phyloP scores from a whole-genome alignment of 2,329 filamentous ascomycete species.

The Xylogone sp. region DNA sequence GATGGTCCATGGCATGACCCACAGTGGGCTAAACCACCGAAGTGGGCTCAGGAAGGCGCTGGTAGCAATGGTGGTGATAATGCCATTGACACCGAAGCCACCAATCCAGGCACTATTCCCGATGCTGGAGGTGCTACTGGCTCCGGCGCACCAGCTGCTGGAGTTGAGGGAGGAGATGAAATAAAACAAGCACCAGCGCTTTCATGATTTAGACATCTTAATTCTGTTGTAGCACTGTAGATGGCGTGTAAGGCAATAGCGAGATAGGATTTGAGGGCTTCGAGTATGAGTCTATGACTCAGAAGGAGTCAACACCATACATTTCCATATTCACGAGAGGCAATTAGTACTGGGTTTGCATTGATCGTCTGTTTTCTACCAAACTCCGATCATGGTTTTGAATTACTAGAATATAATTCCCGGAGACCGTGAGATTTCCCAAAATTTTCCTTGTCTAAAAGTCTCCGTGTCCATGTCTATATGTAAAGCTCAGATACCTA shows the following conservation, averaged over 20 bases:
- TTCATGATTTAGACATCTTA: not conserved
- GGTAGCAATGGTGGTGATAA: no score
- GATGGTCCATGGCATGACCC: conserved; percentile 83
- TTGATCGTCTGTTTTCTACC: not conserved
- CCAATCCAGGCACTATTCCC: conserved; percentile 18
- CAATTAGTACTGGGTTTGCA: not conserved
- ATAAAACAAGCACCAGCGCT: conserved; percentile 18
- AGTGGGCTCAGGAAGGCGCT: conserved; percentile 49
- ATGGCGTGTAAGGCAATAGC: not conserved
- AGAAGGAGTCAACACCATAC: not conserved
- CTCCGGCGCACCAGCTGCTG: conserved; percentile 11
- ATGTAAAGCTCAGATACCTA: no score
- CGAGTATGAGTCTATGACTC: not conserved
- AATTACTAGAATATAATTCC: not conserved
- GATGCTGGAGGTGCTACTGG: conserved; percentile 13
- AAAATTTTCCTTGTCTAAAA: not conserved
- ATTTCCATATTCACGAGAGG: not conserved
- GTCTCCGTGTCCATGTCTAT: no score
- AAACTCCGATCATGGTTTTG: not conserved
- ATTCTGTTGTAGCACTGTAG: not conserved
- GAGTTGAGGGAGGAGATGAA: conserved; percentile 13
- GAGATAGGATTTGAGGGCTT: not conserved
- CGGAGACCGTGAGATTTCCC: not conserved
- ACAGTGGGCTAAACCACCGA: conserved; percentile 61
- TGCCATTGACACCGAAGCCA: conserved; percentile 32